phyloP scores from a whole-genome alignment of 352 stramenopile species.

The Blastocystis sp. region DNA sequence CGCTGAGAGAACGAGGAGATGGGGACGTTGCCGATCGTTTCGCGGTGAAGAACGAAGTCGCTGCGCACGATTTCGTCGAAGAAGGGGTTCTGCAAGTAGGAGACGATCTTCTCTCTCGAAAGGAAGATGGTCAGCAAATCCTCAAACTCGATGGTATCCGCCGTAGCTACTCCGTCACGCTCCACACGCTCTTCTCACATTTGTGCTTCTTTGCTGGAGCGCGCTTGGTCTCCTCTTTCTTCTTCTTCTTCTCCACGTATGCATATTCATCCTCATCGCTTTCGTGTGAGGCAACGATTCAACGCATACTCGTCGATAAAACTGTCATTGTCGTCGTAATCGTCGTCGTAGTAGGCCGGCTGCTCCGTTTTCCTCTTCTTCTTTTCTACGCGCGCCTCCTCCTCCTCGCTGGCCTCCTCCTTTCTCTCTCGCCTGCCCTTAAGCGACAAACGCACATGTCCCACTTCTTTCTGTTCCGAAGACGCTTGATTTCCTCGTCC shows the following conservation, averaged over 20 bases:
- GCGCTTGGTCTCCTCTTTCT: not conserved
- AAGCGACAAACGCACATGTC: not conserved
- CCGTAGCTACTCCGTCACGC: not conserved
- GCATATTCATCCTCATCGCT: conserved; percentile 14
- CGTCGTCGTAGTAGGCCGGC: not conserved
- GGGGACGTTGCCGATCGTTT: conserved; percentile 12
- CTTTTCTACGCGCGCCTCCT: not conserved
- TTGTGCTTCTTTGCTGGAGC: conserved; percentile 55
- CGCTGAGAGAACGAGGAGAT: not conserved
- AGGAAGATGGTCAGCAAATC: conserved; percentile 48
- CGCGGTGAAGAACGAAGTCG: conserved; percentile 52
- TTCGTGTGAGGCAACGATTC: not conserved
- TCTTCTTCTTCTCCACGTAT: conserved; percentile 38
- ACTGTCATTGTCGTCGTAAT: conserved; percentile 25
- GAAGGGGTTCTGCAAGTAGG: conserved; percentile 38
- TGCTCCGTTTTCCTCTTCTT: conserved; percentile 26
- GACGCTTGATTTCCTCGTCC: conserved; percentile 60
- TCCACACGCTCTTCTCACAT: not conserved
- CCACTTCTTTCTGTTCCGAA: conserved; percentile 30
- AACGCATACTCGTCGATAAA: conserved; percentile 54
- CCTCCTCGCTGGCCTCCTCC: not conserved
- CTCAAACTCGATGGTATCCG: conserved; percentile 44
- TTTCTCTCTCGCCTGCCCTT: conserved; percentile 14
- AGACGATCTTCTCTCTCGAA: conserved; percentile 29
- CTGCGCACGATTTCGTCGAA: conserved; percentile 64